Evolutionary conservation across 495 filamentous ascomycete species (phyloP), one percentile per base, ranked within the genome.

Genomic region (Clavariopsis aquatica): DNA sequence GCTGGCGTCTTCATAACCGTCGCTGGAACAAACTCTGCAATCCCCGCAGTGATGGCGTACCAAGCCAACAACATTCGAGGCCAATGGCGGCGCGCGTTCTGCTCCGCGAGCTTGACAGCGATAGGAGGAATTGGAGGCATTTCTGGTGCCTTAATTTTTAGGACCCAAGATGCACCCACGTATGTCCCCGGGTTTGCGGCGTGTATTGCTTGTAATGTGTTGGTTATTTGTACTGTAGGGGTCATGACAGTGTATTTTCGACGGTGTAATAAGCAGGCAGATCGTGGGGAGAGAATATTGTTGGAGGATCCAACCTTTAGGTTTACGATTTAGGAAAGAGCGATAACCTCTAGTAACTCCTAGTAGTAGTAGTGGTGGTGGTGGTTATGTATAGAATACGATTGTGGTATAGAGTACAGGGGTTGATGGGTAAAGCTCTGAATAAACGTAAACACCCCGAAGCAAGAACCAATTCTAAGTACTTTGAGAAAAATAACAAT

Each of bases 31-130:
- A 89, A 88, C 72, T 78, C 84, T 17, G 88, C 87, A 69, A 80
- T 87, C 36, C 86, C 82, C 5, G 72, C 74, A 17, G 66, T 78
- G 47, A 77, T 89, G 79, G 80, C 84, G 0, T 87, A 86, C 69
- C 85, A 89, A 70, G 81, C 84, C 8, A 87, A 87, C 71, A 88
- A 88, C 62, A 79, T 87, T 68, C 83, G 83, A 28, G 85, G 85
- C 1, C 85, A 88, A 66, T 87, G 85, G 85, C 87, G 84, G 49
- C 80, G 85, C 13, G 86, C 85, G 0, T 79, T 89, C 26, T 78
- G 75, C 51, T 83, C 81, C 31, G 84, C 85, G 0, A 82, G 80
- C 0, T 77, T 85, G 17, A 82, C 82, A 1, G 81, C 79, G 6
- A 73, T 80, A 36, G 85, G 84, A 12, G 83, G 81, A 20, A 76